A percentile compares a stretch with the other conserved stretches of the same genome.
phyloP scores from a whole-genome alignment of 257 asterid genomes.

The Solanum chaucha region DNA sequence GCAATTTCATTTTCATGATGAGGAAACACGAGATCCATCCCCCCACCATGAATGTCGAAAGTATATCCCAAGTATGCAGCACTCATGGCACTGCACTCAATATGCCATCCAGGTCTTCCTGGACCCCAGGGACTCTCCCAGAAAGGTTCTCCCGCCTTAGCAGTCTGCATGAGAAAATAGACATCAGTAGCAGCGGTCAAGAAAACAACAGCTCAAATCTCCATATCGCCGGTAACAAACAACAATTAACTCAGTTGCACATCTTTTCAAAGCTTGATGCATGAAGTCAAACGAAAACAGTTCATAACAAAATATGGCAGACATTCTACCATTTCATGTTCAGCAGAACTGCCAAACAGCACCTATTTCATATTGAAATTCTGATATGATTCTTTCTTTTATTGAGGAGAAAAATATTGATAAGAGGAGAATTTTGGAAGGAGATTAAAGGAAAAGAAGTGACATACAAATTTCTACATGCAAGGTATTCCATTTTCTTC shows the following conservation, averaged over 20 bases:
- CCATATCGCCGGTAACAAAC: neutral
- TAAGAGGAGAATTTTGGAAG: neutral
- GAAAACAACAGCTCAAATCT: neutral
- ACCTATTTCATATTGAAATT: neutral
- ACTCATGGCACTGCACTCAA: conserved; percentile 99
- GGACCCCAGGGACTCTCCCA: conserved; percentile 99
- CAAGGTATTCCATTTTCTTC: neutral
- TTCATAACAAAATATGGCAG: neutral
- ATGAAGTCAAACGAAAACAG: neutral
- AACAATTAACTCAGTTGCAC: neutral
- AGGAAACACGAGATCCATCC: conserved; percentile 95
- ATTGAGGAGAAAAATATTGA: neutral
- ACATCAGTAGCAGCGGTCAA: neutral
- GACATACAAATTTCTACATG: neutral
- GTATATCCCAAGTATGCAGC: conserved; percentile 79
- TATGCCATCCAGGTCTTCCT: conserved; percentile 99
- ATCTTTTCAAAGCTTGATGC: neutral
- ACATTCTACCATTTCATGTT: neutral
- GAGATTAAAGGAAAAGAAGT: neutral
- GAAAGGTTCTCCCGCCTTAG: conserved; percentile 92
- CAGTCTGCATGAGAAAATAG: conserved; percentile 47
- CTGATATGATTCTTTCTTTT: neutral
- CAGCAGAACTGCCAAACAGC: neutral
- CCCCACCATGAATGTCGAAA: conserved; percentile 98
- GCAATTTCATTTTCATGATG: conserved; percentile 99